Conservation (phyloP, 164 flowering plant genomes). For the Buxus sempervirens region DNA sequence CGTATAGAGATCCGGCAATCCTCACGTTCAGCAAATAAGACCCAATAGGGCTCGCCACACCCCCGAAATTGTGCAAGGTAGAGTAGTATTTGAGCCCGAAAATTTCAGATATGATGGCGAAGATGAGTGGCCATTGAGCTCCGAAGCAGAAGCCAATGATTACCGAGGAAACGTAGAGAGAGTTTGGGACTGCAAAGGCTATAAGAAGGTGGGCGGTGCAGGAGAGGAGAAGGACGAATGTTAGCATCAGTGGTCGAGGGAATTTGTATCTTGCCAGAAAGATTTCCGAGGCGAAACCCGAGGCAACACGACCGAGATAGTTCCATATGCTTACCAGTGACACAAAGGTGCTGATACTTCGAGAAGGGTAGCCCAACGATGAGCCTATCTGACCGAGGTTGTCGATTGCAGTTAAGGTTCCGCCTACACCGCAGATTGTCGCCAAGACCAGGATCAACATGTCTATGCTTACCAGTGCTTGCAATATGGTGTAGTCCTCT, state of each 20-base stretch:
- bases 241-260: constrained; percentile 49
- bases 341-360: too few species aligned
- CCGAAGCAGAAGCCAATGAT: too few species aligned
- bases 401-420: too few species aligned
- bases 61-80: constrained; percentile 53
- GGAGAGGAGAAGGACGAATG: constrained; percentile 37
- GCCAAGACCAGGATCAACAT: too few species aligned
- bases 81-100: constrained; percentile 68
- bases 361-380: constrained; percentile 44
- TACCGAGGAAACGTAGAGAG: constrained; percentile 49
- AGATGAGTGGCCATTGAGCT: too few species aligned
- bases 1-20: constrained; percentile 46
- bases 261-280: constrained; percentile 36
- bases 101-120: too few species aligned
- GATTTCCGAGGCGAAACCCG: constrained; percentile 53
- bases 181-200: too few species aligned
- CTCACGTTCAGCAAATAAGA: constrained; percentile 48
- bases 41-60: constrained; percentile 59
- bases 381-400: constrained; percentile 68
- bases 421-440: too few species aligned
- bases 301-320: constrained; percentile 41
- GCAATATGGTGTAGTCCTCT: constrained; percentile 58
- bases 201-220: constrained; percentile 47
- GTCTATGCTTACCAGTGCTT: too few species aligned
- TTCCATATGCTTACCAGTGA: constrained; percentile 76